Percentiles rank a stretch among this genome's conserved stretches.
Evolutionary conservation across 2,329 filamentous ascomycete species (phyloP).

Genomic region (Amauroascus verrucosus): DNA sequence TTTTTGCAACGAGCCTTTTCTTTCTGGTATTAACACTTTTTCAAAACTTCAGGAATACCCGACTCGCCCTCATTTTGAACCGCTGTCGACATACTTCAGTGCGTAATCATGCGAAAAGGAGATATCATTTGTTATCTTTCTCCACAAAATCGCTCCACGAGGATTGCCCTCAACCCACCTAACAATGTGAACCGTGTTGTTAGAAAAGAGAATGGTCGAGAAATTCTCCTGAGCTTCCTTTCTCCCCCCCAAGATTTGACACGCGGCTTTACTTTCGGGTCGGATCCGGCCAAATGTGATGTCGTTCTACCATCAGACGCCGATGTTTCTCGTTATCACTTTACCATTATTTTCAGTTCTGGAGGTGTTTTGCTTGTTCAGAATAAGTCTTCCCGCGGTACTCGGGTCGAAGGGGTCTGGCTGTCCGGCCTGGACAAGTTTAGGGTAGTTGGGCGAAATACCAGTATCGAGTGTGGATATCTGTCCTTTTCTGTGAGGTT

Average conservation of each 20-base stretch:
- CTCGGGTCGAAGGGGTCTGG: not conserved
- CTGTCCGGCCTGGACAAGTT: not conserved
- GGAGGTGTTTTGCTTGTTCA: not conserved
- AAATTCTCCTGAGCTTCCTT: not conserved
- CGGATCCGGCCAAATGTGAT: not conserved
- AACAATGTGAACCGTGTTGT: not conserved
- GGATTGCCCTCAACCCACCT: not conserved
- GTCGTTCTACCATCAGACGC: not conserved
- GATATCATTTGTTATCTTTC: no score
- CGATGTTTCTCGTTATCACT: not conserved
- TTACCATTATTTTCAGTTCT: not conserved
- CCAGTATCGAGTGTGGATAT: not conserved
- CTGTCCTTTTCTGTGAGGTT: not conserved
- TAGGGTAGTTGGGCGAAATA: not conserved
- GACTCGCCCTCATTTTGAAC: no score
- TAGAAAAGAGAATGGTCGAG: not conserved
- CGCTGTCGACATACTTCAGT: no score
- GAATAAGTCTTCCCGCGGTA: not conserved
- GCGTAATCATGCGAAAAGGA: no score
- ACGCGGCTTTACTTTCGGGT: conserved; percentile 4
- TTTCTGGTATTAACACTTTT: no score
- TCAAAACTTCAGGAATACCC: no score
- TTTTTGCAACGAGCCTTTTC: no score
- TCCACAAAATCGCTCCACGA: not conserved
- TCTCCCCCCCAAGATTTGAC: not conserved